These are phyloP conservation scores for Mycena rebaudengoi DNA, from an alignment of 768 basidiomycete species.

Conservation along the genomic window DNA sequence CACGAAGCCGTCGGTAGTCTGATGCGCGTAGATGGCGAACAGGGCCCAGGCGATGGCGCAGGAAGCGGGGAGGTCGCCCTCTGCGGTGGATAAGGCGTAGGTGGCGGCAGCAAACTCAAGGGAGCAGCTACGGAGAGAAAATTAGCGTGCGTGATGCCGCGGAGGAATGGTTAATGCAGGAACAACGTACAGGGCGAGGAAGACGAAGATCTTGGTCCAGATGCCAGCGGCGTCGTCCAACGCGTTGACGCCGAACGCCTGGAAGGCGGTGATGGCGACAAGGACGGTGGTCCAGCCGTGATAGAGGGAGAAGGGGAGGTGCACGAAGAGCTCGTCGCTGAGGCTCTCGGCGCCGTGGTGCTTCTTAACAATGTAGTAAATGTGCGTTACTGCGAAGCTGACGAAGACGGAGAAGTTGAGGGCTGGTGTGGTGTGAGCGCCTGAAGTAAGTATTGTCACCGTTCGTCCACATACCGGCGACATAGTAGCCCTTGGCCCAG, in stretches of 20 bases:
- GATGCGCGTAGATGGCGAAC: constrained; percentile 89
- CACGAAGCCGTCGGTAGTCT: constrained; percentile 74
- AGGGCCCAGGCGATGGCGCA: constrained; percentile 94
- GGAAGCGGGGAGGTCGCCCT: constrained; percentile 93
- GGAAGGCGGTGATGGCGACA: constrained; percentile 82
- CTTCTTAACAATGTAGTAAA: constrained; percentile 96
- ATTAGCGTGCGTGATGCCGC: constrained; percentile 6
- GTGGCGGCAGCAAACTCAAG: constrained; percentile 91
- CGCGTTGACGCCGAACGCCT: constrained; percentile 89
- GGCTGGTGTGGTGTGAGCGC: no score
- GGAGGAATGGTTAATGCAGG: not conserved
- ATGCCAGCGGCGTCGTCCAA: constrained; percentile 70
- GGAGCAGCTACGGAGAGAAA: constrained; percentile 74
- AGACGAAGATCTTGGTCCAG: constrained; percentile 95
- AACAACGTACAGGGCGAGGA: constrained; percentile 79
- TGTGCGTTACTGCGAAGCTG: constrained; percentile 80
- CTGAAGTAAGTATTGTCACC: no score
- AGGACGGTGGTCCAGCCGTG: constrained; percentile 93
- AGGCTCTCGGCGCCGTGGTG: constrained; percentile 69
- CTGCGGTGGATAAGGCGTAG: constrained; percentile 89
- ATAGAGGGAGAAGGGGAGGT: constrained; percentile 96
- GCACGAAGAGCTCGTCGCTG: constrained; percentile 88
- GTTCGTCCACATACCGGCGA: no score
- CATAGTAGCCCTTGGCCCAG: constrained; percentile 82
- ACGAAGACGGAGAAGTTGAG: no score